Conservation (phyloP, 2,329 filamentous ascomycete genomes). For the Pseudomassariella vexata region DNA sequence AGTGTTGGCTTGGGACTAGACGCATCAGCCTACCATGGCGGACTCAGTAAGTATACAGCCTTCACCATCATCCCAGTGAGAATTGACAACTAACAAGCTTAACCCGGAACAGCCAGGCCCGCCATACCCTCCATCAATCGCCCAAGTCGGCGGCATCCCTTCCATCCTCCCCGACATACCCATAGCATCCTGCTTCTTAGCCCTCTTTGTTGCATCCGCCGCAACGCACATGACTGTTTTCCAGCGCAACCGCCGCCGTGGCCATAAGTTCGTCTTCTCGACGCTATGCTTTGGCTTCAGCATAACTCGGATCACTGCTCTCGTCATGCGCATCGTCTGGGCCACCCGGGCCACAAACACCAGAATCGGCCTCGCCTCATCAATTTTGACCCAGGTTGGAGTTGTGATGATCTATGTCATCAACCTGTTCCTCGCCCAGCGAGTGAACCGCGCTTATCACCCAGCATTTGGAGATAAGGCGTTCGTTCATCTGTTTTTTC, state of each 20-base stretch:
- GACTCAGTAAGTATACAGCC: no score
- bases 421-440: conserved; percentile 33
- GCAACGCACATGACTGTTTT: conserved; percentile 54
- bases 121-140: conserved; percentile 36
- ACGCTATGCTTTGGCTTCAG: conserved; percentile 30
- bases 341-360: conserved; percentile 19
- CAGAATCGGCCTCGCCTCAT: conserved; percentile 26
- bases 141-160: conserved; percentile 53
- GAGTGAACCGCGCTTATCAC: conserved; percentile 30
- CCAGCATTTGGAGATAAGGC: conserved; percentile 28
- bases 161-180: conserved; percentile 55
- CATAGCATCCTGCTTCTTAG: conserved; percentile 57
- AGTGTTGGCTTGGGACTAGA: no score
- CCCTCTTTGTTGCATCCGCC: conserved; percentile 49
- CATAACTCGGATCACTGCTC: conserved; percentile 26
- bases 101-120: no score
- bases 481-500: conserved; percentile 17
- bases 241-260: conserved; percentile 23
- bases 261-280: conserved; percentile 33
- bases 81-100: no score
- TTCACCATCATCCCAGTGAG: no score
- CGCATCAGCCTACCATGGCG: no score
- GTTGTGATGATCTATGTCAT: conserved; percentile 28
- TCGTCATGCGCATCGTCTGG: conserved; percentile 30
- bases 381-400: conserved; percentile 30